phyloP scores from a whole-genome alignment of 2,329 filamentous ascomycete genomes.

The Thelonectria blattea region DNA sequence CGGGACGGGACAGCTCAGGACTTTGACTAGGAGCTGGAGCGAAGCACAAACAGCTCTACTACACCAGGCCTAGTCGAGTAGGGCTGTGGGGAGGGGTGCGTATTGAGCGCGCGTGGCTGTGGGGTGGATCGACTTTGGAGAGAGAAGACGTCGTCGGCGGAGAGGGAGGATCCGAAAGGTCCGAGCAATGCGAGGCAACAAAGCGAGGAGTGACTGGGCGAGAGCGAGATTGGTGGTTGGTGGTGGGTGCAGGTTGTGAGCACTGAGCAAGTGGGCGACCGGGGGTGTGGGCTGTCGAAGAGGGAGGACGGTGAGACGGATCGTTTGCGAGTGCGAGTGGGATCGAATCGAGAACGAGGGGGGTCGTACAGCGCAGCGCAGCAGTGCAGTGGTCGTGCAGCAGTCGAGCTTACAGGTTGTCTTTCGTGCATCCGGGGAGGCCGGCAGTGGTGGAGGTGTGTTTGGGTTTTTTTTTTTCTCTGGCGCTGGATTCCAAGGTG shows the following conservation, averaged over 20 bases:
- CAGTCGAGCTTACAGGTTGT: constrained; percentile 1
- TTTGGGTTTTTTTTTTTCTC: background rate
- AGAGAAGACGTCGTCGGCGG: constrained; percentile 3
- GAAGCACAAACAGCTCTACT: background rate
- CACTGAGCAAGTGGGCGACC: background rate
- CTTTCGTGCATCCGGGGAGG: constrained; percentile 8
- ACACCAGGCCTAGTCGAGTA: constrained; percentile 4
- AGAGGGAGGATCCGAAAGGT: constrained; percentile 15
- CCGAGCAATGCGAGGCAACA: constrained; percentile 10
- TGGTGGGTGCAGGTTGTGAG: background rate
- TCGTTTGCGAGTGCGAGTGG: background rate
- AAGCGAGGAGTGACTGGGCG: background rate
- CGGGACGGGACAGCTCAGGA: background rate
- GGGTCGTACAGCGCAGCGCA: background rate
- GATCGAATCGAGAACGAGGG: background rate
- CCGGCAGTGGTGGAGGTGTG: background rate
- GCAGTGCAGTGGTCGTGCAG: background rate
- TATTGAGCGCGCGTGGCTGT: constrained; percentile 14
- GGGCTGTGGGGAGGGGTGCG: constrained; percentile 19
- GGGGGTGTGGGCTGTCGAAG: background rate
- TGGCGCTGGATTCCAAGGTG: background rate
- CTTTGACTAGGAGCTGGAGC: background rate
- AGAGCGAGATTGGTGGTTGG: background rate
- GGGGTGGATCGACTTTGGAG: constrained; percentile 9
- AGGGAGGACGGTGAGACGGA: background rate